Conservation (phyloP, 805 yeast species). For the Saturnispora besseyi region DNA sequence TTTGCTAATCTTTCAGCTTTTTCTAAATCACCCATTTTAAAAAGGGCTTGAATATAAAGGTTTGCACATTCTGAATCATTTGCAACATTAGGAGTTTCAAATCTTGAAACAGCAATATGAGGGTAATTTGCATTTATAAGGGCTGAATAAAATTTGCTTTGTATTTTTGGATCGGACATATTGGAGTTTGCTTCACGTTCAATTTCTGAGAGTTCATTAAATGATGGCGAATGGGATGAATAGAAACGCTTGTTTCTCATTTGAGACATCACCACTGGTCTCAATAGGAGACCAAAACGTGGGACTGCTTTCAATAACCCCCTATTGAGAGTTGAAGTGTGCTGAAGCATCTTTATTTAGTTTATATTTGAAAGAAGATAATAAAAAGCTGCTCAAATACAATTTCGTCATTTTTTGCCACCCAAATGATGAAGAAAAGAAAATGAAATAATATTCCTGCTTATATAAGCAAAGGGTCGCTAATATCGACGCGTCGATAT, state of each 20-base stretch:
- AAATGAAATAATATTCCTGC: too few relatives aligned
- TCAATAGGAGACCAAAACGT: neutral
- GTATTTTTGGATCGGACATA: slow-evolving; percentile 56
- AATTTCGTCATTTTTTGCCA: neutral
- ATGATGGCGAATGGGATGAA: slow-evolving; percentile 13
- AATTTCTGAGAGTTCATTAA: slow-evolving; percentile 41
- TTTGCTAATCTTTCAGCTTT: slow-evolving; percentile 65
- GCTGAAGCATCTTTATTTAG: neutral
- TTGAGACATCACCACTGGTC: neutral
- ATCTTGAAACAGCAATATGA: slow-evolving; percentile 91
- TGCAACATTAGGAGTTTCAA: slow-evolving; percentile 90
- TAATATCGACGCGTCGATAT: neutral
- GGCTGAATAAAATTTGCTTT: slow-evolving; percentile 74
- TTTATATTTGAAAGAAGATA: neutral
- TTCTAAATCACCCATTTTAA: slow-evolving; percentile 63
- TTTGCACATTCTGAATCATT: slow-evolving; percentile 69
- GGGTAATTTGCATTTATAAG: slow-evolving; percentile 79
- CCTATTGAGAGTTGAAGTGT: neutral
- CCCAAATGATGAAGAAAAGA: neutral
- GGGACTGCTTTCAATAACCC: neutral
- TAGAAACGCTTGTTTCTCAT: slow-evolving; percentile 4
- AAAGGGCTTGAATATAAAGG: slow-evolving; percentile 73
- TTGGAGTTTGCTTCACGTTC: slow-evolving; percentile 86
- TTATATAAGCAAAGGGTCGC: neutral
- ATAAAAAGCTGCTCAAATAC: neutral